Evolutionary conservation across 2,329 filamentous ascomycete species (phyloP).

Genomic region (Lanzia echinophila): DNA sequence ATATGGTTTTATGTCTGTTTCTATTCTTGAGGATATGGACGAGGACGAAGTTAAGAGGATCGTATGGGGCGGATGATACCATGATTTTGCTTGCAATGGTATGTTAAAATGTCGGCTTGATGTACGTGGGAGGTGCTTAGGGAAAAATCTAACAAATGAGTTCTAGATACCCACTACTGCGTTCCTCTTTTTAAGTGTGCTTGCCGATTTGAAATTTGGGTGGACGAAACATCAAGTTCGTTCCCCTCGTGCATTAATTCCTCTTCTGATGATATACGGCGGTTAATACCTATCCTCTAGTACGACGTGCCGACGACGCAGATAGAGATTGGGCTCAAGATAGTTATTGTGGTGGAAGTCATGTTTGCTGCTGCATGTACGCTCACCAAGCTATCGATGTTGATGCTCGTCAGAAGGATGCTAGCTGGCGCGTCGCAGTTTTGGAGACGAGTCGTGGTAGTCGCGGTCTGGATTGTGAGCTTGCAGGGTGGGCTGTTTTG

Average conservation of each 20-base stretch:
- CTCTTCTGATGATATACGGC: neutral
- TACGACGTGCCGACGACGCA: conserved; percentile 34
- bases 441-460: conserved; percentile 20
- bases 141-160: neutral
- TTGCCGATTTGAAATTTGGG: conserved; percentile 32
- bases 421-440: conserved; percentile 17
- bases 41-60: conserved; percentile 37
- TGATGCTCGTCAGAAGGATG: conserved; percentile 28
- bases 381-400: conserved; percentile 34
- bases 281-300: conserved; percentile 13
- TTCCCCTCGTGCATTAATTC: neutral
- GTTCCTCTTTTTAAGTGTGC: conserved; percentile 33
- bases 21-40: conserved; percentile 42
- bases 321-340: conserved; percentile 32
- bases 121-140: neutral
- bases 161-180: conserved; percentile 31
- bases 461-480: conserved; percentile 17
- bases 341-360: conserved; percentile 35
- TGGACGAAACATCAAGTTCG: conserved; percentile 32
- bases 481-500: conserved; percentile 22
- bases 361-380: conserved; percentile 32
- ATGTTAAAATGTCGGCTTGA: neutral
- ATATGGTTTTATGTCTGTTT: conserved; percentile 35
- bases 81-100: conserved; percentile 38
- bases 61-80: conserved; percentile 41